These are phyloP conservation scores for Rhizopogon vinicolor DNA, from an alignment of 768 basidiomycete genomes.

Conservation along the genomic window DNA sequence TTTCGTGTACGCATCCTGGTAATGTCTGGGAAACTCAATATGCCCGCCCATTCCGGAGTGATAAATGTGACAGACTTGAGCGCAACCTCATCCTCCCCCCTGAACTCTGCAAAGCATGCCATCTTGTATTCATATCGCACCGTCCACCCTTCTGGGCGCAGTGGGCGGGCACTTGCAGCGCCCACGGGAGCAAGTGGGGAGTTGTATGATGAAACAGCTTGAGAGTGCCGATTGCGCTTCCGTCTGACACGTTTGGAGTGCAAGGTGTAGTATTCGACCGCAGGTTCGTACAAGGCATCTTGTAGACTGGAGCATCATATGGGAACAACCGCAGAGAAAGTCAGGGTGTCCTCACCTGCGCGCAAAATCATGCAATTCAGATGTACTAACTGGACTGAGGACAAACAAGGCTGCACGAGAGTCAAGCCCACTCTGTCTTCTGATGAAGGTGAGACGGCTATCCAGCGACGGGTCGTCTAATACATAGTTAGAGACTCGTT, in stretches of 20 bases:
- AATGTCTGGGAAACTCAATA: conserved; percentile 55
- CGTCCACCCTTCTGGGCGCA: conserved; percentile 89
- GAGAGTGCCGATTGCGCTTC: conserved; percentile 82
- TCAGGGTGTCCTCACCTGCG: conserved; percentile 46
- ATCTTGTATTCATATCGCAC: conserved; percentile 98
- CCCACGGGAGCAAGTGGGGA: conserved; percentile 43
- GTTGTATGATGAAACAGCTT: conserved; percentile 44
- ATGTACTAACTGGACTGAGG: conserved; percentile 83
- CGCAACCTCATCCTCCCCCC: conserved; percentile 89
- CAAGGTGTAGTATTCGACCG: conserved; percentile 87
- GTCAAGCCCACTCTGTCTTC: conserved; percentile 85
- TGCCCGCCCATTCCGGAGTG: conserved; percentile 5
- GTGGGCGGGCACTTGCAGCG: conserved; percentile 40
- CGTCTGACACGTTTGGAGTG: conserved; percentile 90
- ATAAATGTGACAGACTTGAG: conserved; percentile 60
- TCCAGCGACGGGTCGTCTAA: conserved; percentile 86
- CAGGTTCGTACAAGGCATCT: conserved; percentile 83
- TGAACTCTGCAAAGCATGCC: conserved; percentile 93
- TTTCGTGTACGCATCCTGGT: conserved; percentile 87
- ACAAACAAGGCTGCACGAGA: conserved; percentile 92
- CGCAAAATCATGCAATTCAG: conserved; percentile 87
- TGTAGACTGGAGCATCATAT: conserved; percentile 54
- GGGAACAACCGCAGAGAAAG: not conserved
- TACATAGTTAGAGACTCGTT: not conserved
- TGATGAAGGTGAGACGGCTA: conserved; percentile 76